Conservation (phyloP, 208 protist genomes). For the Angomonas deanei region DNA sequence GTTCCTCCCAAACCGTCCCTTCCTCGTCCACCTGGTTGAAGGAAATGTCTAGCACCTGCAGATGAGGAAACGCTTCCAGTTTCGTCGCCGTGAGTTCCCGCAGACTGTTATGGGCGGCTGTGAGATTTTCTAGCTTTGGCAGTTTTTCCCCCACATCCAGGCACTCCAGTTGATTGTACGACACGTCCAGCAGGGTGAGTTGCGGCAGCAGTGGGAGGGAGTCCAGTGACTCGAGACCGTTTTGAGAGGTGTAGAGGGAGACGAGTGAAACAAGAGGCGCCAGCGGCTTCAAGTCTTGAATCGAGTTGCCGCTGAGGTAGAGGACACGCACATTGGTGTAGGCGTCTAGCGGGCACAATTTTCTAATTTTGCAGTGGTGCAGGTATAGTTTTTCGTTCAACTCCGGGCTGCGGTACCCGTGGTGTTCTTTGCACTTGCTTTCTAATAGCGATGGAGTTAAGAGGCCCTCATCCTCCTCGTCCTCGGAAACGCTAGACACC, state of each 20-base stretch:
- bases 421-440: constrained; percentile 54
- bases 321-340: constrained; percentile 82
- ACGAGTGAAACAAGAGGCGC: constrained; percentile 40
- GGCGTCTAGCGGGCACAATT: constrained; percentile 54
- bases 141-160: constrained; percentile 3
- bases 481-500: not conserved
- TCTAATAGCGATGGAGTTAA: constrained; percentile 62
- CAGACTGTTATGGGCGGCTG: too few relatives aligned
- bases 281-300: constrained; percentile 76
- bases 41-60: constrained; percentile 48
- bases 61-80: too few relatives aligned
- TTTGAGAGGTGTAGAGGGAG: constrained; percentile 86
- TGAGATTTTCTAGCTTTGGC: too few relatives aligned
- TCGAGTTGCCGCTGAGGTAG: constrained; percentile 90
- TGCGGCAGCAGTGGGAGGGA: constrained; percentile 53
- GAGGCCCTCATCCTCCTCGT: not conserved
- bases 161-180: constrained; percentile 25
- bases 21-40: constrained; percentile 46
- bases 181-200: constrained; percentile 51
- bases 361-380: constrained; percentile 79
- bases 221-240: constrained; percentile 61
- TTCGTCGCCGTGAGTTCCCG: too few relatives aligned
- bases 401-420: constrained; percentile 81
- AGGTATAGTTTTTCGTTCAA: constrained; percentile 94
- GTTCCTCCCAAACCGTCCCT: constrained; percentile 18